phyloP scores from a whole-genome alignment of 2,329 filamentous ascomycete species.

The Alternaria panax region DNA sequence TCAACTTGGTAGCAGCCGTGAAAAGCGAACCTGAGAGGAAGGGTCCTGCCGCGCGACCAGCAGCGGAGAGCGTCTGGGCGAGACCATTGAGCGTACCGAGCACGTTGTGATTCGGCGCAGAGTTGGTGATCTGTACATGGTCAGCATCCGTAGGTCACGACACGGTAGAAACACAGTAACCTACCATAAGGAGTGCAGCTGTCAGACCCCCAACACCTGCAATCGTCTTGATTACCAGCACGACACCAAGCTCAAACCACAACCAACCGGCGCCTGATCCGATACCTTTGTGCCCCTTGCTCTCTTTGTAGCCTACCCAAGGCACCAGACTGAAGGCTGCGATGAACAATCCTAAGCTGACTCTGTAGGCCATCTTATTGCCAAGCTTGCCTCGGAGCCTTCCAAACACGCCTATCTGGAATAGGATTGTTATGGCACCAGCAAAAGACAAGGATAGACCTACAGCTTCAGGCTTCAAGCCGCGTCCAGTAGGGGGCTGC shows the following conservation, averaged over 20 bases:
- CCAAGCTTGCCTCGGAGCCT: constrained; percentile 79
- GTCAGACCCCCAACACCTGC: constrained; percentile 89
- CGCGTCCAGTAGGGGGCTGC: constrained; percentile 75
- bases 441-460: constrained; percentile 86
- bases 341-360: constrained; percentile 79
- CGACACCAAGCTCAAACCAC: constrained; percentile 79
- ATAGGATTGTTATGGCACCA: constrained; percentile 83
- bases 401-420: constrained; percentile 87
- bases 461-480: constrained; percentile 78
- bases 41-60: constrained; percentile 85
- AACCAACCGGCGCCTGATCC: constrained; percentile 72
- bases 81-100: constrained; percentile 92
- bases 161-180: constrained; percentile 40
- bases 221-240: constrained; percentile 88
- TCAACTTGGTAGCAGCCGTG: constrained; percentile 74
- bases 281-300: constrained; percentile 58
- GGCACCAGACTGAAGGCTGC: constrained; percentile 87
- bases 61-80: constrained; percentile 91
- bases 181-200: constrained; percentile 83
- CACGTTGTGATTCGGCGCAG: constrained; percentile 82
- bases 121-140: constrained; percentile 81
- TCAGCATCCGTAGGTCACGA: neutral
- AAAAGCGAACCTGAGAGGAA: constrained; percentile 89
- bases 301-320: constrained; percentile 80
- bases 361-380: constrained; percentile 83